Conservation (phyloP, 2,329 filamentous ascomycete species). For the Pyrenophora seminiperda region DNA sequence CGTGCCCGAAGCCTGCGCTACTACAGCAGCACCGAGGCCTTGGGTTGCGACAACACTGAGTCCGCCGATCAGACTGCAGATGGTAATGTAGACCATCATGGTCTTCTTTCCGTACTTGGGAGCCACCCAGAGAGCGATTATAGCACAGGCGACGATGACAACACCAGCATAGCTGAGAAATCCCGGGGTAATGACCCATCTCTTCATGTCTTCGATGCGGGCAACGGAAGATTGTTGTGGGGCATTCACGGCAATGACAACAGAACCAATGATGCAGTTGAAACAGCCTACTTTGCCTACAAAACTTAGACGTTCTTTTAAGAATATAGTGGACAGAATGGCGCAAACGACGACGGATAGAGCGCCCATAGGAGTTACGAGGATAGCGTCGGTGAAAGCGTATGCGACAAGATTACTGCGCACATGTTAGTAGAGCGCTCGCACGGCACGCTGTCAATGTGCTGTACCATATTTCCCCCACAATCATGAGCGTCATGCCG, state of each 20-base stretch:
- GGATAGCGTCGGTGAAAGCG: slow-evolving; percentile 92
- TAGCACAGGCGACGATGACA: slow-evolving; percentile 72
- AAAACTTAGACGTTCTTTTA: slow-evolving; percentile 94
- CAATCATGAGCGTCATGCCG: slow-evolving; percentile 95
- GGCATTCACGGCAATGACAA: slow-evolving; percentile 93
- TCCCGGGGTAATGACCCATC: slow-evolving; percentile 81
- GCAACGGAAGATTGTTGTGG: slow-evolving; percentile 82
- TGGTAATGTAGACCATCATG: slow-evolving; percentile 96
- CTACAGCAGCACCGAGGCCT: slow-evolving; percentile 86
- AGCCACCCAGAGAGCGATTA: slow-evolving; percentile 78
- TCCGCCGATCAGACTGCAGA: slow-evolving; percentile 93
- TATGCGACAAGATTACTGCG: slow-evolving; percentile 86
- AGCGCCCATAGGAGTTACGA: slow-evolving; percentile 90
- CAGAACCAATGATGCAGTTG: slow-evolving; percentile 88
- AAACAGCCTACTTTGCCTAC: slow-evolving; percentile 97
- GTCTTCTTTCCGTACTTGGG: slow-evolving; percentile 93
- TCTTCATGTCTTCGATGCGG: slow-evolving; percentile 90
- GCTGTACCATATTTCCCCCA: slow-evolving; percentile 75
- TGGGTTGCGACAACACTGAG: slow-evolving; percentile 95
- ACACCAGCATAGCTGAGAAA: slow-evolving; percentile 86
- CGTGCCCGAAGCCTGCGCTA: slow-evolving; percentile 80
- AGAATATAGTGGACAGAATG: slow-evolving; percentile 87
- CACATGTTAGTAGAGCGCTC: slow-evolving; percentile 48
- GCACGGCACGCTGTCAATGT: background rate
- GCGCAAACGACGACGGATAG: slow-evolving; percentile 92